Evolutionary conservation across 371 early-diverging fungal genomes (phyloP).

Genomic region (Mortierella sp.): DNA sequence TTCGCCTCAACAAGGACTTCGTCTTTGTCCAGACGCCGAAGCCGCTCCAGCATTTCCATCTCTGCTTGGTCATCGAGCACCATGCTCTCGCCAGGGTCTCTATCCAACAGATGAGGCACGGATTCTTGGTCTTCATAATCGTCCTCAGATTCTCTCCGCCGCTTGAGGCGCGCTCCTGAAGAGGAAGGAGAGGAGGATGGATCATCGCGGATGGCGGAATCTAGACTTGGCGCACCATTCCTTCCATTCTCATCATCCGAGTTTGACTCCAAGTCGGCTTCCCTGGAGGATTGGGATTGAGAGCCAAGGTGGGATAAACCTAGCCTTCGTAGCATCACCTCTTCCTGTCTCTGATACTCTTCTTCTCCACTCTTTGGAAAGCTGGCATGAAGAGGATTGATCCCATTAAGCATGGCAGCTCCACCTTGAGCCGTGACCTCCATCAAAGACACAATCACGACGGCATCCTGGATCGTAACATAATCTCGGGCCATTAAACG

Average conservation of each 20-base stretch:
- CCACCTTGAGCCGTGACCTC: conserved; percentile 69
- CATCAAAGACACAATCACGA: conserved; percentile 69
- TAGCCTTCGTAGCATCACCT: conserved; percentile 29
- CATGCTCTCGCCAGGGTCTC: conserved; percentile 10
- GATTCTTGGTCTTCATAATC: conserved; percentile 2
- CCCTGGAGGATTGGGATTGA: not conserved
- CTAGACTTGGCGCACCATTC: not conserved
- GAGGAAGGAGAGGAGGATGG: not conserved
- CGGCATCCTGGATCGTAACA: conserved; percentile 71
- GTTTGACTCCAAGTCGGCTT: not conserved
- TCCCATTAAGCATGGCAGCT: conserved; percentile 58
- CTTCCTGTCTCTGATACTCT: conserved; percentile 54
- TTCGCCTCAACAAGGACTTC: not conserved
- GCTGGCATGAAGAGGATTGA: conserved; percentile 64
- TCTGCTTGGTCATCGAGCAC: conserved; percentile 29
- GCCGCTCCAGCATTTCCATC: conserved; percentile 13
- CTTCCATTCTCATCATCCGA: conserved; percentile 4
- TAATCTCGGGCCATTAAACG: conserved; percentile 65
- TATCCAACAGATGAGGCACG: not conserved
- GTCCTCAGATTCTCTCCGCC: not conserved
- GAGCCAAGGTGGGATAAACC: conserved; percentile 20
- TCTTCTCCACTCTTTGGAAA: conserved; percentile 68
- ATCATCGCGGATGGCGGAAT: not conserved
- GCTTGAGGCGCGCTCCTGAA: not conserved
- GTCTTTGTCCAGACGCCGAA: conserved; percentile 5